Conservation (phyloP, 1,139 yeast species). For the Blastobotrys raffinosifermentans region DNA sequence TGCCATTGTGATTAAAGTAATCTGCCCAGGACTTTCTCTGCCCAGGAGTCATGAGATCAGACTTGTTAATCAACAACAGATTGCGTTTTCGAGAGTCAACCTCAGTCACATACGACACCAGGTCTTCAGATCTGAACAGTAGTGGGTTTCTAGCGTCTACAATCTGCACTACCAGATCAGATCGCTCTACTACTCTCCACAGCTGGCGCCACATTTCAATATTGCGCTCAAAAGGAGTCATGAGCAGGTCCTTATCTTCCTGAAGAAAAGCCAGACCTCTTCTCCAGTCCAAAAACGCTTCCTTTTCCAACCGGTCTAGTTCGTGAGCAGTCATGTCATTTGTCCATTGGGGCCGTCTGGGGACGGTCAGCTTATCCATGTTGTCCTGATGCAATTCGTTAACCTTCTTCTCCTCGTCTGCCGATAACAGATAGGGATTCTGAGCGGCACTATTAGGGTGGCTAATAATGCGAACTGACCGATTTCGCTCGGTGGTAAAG, state of each 20-base stretch:
- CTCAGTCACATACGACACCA: slow-evolving; percentile 77
- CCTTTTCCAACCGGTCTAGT: slow-evolving; percentile 82
- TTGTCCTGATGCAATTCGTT: slow-evolving; percentile 47
- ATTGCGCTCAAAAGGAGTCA: slow-evolving; percentile 97
- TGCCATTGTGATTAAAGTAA: slow-evolving; percentile 61
- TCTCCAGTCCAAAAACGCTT: slow-evolving; percentile 92
- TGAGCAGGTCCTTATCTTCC: slow-evolving; percentile 69
- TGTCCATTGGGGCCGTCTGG: slow-evolving; percentile 88
- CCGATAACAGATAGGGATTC: slow-evolving; percentile 53
- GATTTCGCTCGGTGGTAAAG: slow-evolving; percentile 81
- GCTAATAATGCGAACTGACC: slow-evolving; percentile 60
- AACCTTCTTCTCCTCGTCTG: slow-evolving; percentile 60
- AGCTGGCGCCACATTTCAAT: slow-evolving; percentile 97
- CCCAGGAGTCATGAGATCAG: slow-evolving; percentile 71
- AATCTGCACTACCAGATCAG: slow-evolving; percentile 91
- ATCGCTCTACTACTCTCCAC: slow-evolving; percentile 97
- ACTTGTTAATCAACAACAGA: slow-evolving; percentile 83
- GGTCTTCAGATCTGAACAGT: slow-evolving; percentile 81
- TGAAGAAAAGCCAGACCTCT: slow-evolving; percentile 79
- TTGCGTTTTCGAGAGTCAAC: slow-evolving; percentile 66
- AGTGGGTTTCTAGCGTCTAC: slow-evolving; percentile 97
- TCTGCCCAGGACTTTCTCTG: slow-evolving; percentile 87
- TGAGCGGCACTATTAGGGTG: slow-evolving; percentile 35
- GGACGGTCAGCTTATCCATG: slow-evolving; percentile 81
- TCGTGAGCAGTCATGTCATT: slow-evolving; percentile 60